Evolutionary conservation across 1,284 basidiomycete species (phyloP), one percentile per base, ranked within the genome.

Genomic region (Boletus sp.): DNA sequence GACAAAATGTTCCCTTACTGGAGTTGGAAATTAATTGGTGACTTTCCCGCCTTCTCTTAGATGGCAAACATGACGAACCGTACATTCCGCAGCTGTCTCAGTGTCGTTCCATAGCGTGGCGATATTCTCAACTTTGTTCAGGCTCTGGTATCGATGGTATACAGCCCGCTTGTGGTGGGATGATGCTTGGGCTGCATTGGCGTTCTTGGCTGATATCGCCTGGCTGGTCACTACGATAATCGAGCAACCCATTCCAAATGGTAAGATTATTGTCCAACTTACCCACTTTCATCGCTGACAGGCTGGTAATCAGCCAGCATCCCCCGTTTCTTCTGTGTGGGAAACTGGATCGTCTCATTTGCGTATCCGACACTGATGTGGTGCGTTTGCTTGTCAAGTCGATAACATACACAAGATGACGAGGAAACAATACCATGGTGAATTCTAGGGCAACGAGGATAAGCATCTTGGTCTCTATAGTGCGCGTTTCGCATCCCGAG

Each of bases 161-260:
- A 54, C 43, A 8, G 26, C 29, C 4, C 61, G 33, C 8, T 17
- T 65, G 43, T 65, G 64, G 64, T 66, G 57, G 61, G 65, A 67
- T 8, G 65, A 66, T 34, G 49, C 35, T 4, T 59, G 50, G 53
- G 61, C 53, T 1, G 20, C 16, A 4, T 6, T 59, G 5, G 64
- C 59, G 4, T 34, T 58, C 3, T 27, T 47, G 17, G 55, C 46
- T 10, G 63, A 64, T 30, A 12, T 51, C 4, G 35, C 29, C 4
- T 52, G 40, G 34, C 10, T 62, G 19, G 19, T 56, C 17, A 27
- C 17, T 27, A 3, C 44, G 0, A 16, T 48, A 8, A 29, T 62
- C 14, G 50, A 58, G n/a, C 27, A 32, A n/a, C 54, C 57, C 9
- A 12, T 49, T 32, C 32, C 49, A 3, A 3, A 26, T 8, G 12